Evolutionary conservation across 148 eudicot species (phyloP), one percentile per base, ranked within the genome.

Genomic region (Selenicereus undatus): DNA sequence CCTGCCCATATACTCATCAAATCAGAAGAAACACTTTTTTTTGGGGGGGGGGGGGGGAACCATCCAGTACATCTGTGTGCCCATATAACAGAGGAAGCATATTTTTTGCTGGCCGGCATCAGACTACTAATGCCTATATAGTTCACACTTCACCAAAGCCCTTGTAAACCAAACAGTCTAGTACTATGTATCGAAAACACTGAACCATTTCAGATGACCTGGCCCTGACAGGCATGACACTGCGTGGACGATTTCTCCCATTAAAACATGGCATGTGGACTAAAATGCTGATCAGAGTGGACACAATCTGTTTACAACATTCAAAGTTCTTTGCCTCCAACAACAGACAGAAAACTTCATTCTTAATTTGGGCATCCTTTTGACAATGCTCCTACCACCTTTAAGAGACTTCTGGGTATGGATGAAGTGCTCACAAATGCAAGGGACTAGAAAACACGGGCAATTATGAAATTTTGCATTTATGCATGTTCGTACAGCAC

Each of bases 1-100:
- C 99, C 99, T 97, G 85, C 80, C 89, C 43, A 81, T 56, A 71
- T 60, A 77, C 68, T 30, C 76, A 75, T 42, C 73, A n/a, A 83
- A 42, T 77, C 48, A 80, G 81, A 14, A 22, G 24, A 22, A 62
- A 20, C 58, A 27, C 24, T 39, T 76, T 29, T 16, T 17, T 56
- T 56, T 0, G 8, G 12, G 52, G 52, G 52, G 11, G 52, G 13
- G 13, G 13, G 52, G 52, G 52, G 52, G 52, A 0, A 11, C 0
- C 14, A 48, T 48, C 13, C 14, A 12, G 52, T 12, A 8, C 52
- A 48, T 48, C 14, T 0, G 52, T 48, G 52, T 24, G 29, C 3
- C 68, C 68, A 64, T 64, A 24, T 64, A 24, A 64, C 17, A 22
- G 2, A 24, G 18, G 2, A 24, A 64, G 68, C 68, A 64, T 64